Evolutionary conservation across 257 asterid species (phyloP).

Genomic region (Rauvolfia tetraphylla): DNA sequence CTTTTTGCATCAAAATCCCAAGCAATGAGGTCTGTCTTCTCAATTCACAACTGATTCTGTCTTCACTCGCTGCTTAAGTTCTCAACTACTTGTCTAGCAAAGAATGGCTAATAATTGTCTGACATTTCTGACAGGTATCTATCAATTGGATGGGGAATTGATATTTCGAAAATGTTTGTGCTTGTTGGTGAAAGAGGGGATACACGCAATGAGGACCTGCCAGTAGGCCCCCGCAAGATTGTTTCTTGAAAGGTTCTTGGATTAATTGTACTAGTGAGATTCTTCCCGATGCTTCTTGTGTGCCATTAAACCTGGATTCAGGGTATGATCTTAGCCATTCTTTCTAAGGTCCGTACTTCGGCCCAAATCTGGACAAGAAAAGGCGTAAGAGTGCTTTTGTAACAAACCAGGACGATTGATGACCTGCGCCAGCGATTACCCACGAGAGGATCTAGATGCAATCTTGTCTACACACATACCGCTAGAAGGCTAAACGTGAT

Average conservation of each 20-base stretch:
- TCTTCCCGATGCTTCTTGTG: no score
- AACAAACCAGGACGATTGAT: conserved; percentile 45
- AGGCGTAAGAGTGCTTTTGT: conserved; percentile 13
- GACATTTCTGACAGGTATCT: conserved; percentile 54
- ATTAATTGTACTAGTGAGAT: conserved; percentile 39
- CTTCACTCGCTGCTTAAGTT: not conserved
- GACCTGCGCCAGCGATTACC: conserved; percentile 56
- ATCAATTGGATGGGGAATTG: conserved; percentile 54
- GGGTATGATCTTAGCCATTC: no score
- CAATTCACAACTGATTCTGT: not conserved
- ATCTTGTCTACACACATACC: conserved; percentile 50
- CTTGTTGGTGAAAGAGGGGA: conserved; percentile 67
- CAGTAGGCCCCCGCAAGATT: conserved; percentile 59
- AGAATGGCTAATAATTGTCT: not conserved
- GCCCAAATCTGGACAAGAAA: no score
- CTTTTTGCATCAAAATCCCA: conserved; percentile 61
- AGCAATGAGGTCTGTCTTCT: conserved; percentile 47
- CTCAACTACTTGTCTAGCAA: not conserved
- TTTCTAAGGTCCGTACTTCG: no score
- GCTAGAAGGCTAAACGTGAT: conserved; percentile 50
- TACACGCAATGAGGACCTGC: conserved; percentile 49
- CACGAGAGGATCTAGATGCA: conserved; percentile 71
- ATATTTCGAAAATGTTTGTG: conserved; percentile 43
- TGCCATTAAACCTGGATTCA: no score
- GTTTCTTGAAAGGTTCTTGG: conserved; percentile 45